Evolutionary conservation across 1,139 yeast species (phyloP).

Genomic region (Saccharomycopsis hybrid): DNA sequence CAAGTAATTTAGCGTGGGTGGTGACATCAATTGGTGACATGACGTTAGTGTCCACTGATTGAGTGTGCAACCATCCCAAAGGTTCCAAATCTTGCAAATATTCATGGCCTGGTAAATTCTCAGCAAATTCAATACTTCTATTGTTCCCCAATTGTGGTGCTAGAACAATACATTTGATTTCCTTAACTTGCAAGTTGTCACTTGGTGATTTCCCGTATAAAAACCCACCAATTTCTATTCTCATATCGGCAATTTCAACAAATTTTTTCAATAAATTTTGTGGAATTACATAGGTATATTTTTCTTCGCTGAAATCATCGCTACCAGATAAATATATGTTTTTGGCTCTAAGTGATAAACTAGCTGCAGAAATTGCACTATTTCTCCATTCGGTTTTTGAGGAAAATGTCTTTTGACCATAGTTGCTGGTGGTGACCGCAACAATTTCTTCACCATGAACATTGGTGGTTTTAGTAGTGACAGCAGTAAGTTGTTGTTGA

Average conservation of each 20-base stretch:
- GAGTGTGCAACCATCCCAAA: conserved; percentile 81
- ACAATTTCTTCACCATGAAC: conserved; percentile 96
- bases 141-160: conserved; percentile 85
- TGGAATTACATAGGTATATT: conserved; percentile 70
- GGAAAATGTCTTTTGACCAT: conserved; percentile 77
- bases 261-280: conserved; percentile 73
- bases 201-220: conserved; percentile 71
- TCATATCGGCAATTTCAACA: conserved; percentile 72
- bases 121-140: conserved; percentile 58
- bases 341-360: conserved; percentile 67
- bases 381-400: conserved; percentile 91
- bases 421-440: conserved; percentile 86
- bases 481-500: conserved; percentile 52
- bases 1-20: conserved; percentile 44
- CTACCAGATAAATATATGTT: conserved; percentile 67
- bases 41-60: conserved; percentile 51
- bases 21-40: conserved; percentile 71
- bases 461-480: conserved; percentile 78
- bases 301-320: conserved; percentile 49
- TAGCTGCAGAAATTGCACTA: conserved; percentile 74
- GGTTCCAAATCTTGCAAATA: conserved; percentile 48
- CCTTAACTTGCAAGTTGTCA: conserved; percentile 69
- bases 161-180: conserved; percentile 65
- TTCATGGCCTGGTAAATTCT: conserved; percentile 20
- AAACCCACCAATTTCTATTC: conserved; percentile 78